Base-by-base conservation (phyloP, 768 basidiomycete genomes). In the Tubosaeta sp. region DNA sequence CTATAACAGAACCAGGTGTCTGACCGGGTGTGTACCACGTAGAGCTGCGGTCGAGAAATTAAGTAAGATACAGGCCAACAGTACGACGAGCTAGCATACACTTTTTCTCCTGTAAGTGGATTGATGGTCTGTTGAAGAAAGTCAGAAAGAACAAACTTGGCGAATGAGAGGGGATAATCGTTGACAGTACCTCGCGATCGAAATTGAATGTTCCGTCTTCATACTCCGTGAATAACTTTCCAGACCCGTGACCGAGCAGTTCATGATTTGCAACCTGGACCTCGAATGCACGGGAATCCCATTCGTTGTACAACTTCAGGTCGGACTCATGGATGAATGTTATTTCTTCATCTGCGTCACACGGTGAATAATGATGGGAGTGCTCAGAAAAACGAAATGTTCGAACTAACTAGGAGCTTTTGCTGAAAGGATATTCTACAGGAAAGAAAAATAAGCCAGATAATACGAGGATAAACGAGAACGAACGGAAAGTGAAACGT, bases 181-280 rank as follows among this genome's bases (percentile, higher is more conserved):
- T 60, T 50, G 22, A 68, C 84, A 70, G 82, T 84, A 63, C 64
- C 57, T 80, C 78, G 11, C 80, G 79, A 65, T 91, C 85, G 59
- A 95, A 95, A 69, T 94, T 94, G 68, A 85, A 81, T 46, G 75
- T 82, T 8, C 92, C 91, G 61, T 91, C 80, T 2, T 78, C 73
- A 52, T 78, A 75, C 69, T 94, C 89, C 60, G 85, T 81, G 64
- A 93, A 88, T 1, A 91, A 71, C 63, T 92, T 91, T 16, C 91
- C 91, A 3, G 85, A 85, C 11, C 90, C 91, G 57, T 94, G 89
- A 0, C 91, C 91, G 12, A 93, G 79, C 1, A 94, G 73, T 59
- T 94, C 92, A 65, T 94, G 92, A 63, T 90, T 92, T 10, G 92
- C 92, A 17, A 95, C 91, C 60, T 93, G 92, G 0, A 95, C 73